phyloP scores from a whole-genome alignment of 2,329 filamentous ascomycete genomes.

The Phaeosphaeriaceae sp. region DNA sequence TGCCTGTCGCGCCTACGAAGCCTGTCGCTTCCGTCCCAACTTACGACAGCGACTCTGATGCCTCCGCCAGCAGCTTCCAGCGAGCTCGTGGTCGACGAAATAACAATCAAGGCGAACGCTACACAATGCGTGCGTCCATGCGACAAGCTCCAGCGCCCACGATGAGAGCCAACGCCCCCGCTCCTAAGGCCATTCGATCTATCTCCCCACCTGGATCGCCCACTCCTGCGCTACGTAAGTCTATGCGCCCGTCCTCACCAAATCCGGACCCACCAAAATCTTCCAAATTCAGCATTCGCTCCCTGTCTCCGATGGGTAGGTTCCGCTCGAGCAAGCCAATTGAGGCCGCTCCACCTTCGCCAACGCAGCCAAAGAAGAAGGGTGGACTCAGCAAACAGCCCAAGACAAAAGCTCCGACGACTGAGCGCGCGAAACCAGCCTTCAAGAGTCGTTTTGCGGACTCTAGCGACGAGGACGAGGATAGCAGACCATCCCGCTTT shows the following conservation, averaged over 20 bases:
- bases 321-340: constrained; percentile 49
- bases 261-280: constrained; percentile 40
- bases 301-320: constrained; percentile 70
- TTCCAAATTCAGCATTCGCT: constrained; percentile 73
- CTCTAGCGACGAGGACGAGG: constrained; percentile 67
- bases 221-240: constrained; percentile 36
- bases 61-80: constrained; percentile 77
- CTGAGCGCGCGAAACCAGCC: constrained; percentile 19
- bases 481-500: constrained; percentile 45
- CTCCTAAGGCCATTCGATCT: constrained; percentile 52
- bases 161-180: constrained; percentile 37
- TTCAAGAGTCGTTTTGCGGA: constrained; percentile 67
- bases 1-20: constrained; percentile 19
- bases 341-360: constrained; percentile 18
- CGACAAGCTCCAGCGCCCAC: constrained; percentile 52
- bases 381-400: constrained; percentile 27
- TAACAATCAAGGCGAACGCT: constrained; percentile 52
- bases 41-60: constrained; percentile 52
- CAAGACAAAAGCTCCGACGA: constrained; percentile 25
- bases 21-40: constrained; percentile 31
- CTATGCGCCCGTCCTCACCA: constrained; percentile 43
- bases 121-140: constrained; percentile 78
- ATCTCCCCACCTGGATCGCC: constrained; percentile 42
- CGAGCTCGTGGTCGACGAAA: constrained; percentile 57
- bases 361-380: constrained; percentile 21